Base-by-base conservation (phyloP, 2,329 filamentous ascomycete species). In the Pseudohalonectria lignicola region DNA sequence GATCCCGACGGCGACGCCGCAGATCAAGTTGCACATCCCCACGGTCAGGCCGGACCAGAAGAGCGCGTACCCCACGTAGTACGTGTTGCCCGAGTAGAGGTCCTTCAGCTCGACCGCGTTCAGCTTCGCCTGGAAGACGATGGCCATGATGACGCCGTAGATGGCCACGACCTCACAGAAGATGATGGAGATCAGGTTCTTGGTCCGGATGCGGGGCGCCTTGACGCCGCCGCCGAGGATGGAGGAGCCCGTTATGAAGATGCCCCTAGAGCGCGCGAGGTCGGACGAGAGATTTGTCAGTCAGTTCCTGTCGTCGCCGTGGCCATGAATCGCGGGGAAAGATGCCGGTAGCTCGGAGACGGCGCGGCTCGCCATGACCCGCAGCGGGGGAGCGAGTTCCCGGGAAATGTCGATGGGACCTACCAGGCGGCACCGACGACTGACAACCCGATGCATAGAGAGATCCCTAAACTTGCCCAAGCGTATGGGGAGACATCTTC, bases 81-180 rank as follows among this genome's bases (percentile, higher is more conserved):
- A 92, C 54, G 86, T 86, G 57, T 76, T 78, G 37, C 74, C 77
- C 11, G 82, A 82, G 64, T 82, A 83, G 21, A 87, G 61, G 15
- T 72, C 70, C 29, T 80, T 74, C 40, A 72, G 71, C 31, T 68
- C 56, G 21, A 92, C 73, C 40, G 71, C 60, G 50, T 75, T 73
- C 51, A 98, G 66, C 63, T 95, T 94, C 44, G 88, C 75, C 32
- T 88, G 93, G 69, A 96, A 96, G 53, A 98, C 84, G 59, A 98
- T 98, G 53, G 88, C 83, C 87, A 98, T 98, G 66, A 98, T 98
- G 64, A 98, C 90, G 53, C 93, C 93, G 73, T 98, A 98, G 62
- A 98, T 98, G 63, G 92, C 92, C 54, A 98, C 92, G 56, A 98
- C 92, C 67, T 98, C 92, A 70, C 92, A 98, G 68, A 98, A 98